A percentile compares a stretch with the other conserved stretches of the same genome.
phyloP scores from a whole-genome alignment of 2,329 filamentous ascomycete species.

The Hypoxylon rubiginosum region DNA sequence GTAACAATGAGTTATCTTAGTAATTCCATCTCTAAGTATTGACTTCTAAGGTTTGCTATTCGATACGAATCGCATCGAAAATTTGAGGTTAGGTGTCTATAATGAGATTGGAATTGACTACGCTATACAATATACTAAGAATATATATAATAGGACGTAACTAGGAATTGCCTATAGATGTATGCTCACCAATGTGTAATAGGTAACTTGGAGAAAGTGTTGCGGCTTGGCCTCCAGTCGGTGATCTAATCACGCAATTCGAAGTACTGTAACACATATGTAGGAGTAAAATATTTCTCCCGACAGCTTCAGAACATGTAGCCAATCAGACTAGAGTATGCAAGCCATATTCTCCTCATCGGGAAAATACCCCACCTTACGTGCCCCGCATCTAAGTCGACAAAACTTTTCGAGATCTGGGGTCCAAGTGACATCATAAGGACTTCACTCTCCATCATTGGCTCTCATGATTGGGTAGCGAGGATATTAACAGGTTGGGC shows the following conservation, averaged over 20 bases:
- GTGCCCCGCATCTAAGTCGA: constrained; percentile 21
- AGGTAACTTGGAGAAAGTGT: background rate
- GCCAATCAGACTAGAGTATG: constrained; percentile 13
- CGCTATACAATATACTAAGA: background rate
- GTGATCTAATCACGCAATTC: background rate
- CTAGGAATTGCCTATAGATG: background rate
- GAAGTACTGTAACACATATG: too few relatives aligned
- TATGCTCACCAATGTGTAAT: background rate
- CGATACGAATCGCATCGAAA: too few relatives aligned
- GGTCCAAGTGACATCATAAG: constrained; percentile 34
- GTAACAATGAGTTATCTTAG: background rate
- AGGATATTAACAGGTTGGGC: background rate
- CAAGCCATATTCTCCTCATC: constrained; percentile 8
- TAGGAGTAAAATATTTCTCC: constrained; percentile 15
- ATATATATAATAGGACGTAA: background rate
- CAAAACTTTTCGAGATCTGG: constrained; percentile 15
- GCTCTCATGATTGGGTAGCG: background rate
- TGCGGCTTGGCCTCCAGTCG: too few relatives aligned
- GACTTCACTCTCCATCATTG: background rate
- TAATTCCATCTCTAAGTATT: background rate
- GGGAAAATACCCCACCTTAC: constrained; percentile 18
- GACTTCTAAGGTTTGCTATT: too few relatives aligned
- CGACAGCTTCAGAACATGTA: background rate
- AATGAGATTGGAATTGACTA: background rate
- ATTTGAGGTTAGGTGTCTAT: background rate